A percentile compares a stretch with the other conserved stretches of the same genome.
Conservation (phyloP, 345 rosid genomes). For the Odontarrhena argentea region DNA sequence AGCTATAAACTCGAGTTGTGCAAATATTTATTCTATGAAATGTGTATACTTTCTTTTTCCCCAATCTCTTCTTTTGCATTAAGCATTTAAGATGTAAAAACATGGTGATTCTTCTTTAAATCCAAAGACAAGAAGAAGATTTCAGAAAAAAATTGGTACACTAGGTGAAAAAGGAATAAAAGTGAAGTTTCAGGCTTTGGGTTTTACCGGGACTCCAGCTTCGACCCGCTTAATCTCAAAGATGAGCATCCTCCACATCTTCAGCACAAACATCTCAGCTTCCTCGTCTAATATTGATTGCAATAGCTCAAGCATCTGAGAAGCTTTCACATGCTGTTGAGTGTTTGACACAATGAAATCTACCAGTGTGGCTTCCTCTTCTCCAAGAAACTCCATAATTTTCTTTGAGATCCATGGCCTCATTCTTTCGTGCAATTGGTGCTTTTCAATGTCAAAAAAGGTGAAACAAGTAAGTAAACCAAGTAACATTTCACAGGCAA, state of each 20-base stretch:
- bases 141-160: background rate
- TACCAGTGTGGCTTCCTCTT: constrained; percentile 85
- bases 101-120: constrained; percentile 22
- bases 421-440: constrained; percentile 87
- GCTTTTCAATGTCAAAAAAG: constrained; percentile 43
- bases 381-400: constrained; percentile 92
- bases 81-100: constrained; percentile 26
- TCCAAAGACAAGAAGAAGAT: constrained; percentile 28
- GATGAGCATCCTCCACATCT: constrained; percentile 99
- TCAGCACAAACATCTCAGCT: constrained; percentile 98
- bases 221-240: constrained; percentile 93
- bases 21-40: constrained; percentile 22
- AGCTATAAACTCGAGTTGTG: constrained; percentile 6
- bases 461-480: constrained; percentile 12
- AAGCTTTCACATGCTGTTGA: constrained; percentile 81
- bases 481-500: constrained; percentile 24
- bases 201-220: constrained; percentile 64
- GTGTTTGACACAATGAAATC: constrained; percentile 87
- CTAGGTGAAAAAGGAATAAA: constrained; percentile 15
- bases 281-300: constrained; percentile 88
- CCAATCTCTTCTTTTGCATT: constrained; percentile 25
- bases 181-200: constrained; percentile 51
- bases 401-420: constrained; percentile 99
- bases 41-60: background rate
- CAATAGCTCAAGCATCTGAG: constrained; percentile 89